These are phyloP conservation scores for Grosmannia penicillata DNA, from an alignment of 2,329 filamentous ascomycete species.

Conservation along the genomic window DNA sequence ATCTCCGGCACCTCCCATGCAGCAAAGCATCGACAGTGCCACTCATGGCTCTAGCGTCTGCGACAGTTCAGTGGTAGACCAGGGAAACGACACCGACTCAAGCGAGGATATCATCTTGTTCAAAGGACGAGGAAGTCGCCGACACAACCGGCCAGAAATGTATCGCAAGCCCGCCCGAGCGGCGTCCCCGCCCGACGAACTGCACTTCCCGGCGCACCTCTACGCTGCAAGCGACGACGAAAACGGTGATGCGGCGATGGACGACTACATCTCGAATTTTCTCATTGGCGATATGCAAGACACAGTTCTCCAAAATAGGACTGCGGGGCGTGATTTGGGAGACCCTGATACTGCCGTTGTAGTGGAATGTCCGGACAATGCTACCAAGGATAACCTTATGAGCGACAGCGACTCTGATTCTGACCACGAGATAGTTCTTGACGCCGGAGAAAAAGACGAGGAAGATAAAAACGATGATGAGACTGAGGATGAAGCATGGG, in stretches of 20 bases:
- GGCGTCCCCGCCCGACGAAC: neutral
- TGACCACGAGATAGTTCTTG: constrained; percentile 7
- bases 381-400: constrained; percentile 3
- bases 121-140: constrained; percentile 16
- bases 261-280: constrained; percentile 61
- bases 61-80: no score
- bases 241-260: constrained; percentile 39
- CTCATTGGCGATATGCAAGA: constrained; percentile 24
- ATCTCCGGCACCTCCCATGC: no score
- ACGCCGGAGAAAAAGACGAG: constrained; percentile 19
- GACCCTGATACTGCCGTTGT: constrained; percentile 25
- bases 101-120: constrained; percentile 64
- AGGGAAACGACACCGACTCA: constrained; percentile 35
- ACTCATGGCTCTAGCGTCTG: no score
- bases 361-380: constrained; percentile 1
- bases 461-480: constrained; percentile 17
- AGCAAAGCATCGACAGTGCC: no score
- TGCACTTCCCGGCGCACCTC: neutral
- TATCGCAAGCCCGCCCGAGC: neutral
- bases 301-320: constrained; percentile 12
- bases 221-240: constrained; percentile 9
- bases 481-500: constrained; percentile 18
- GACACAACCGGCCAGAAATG: neutral
- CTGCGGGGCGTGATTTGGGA: constrained; percentile 25
- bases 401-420: neutral